These are phyloP conservation scores for Curvularia sp. DNA, from an alignment of 2,329 filamentous ascomycete genomes.

Conservation along the genomic window DNA sequence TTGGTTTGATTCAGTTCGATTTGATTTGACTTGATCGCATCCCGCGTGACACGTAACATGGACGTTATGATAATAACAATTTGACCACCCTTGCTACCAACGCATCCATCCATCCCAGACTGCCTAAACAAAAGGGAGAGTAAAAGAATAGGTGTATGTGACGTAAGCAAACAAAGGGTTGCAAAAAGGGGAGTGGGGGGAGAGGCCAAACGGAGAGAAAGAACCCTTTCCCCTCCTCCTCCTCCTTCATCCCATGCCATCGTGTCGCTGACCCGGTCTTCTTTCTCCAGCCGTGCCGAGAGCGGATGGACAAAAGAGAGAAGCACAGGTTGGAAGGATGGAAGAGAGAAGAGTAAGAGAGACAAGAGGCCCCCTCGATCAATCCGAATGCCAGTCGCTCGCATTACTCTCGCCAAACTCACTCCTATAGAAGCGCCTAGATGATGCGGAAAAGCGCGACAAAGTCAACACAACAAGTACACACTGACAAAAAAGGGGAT, in stretches of 20 bases:
- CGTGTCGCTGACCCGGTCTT: neutral
- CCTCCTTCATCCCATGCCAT: neutral
- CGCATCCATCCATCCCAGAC: neutral
- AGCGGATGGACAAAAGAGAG: neutral
- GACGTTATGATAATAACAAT: neutral
- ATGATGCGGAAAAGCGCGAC: conserved; percentile 1
- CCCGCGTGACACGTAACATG: neutral
- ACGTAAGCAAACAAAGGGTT: neutral
- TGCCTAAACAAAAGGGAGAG: neutral
- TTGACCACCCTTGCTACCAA: neutral
- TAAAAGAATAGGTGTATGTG: neutral
- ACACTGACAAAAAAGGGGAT: neutral
- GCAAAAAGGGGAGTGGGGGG: neutral
- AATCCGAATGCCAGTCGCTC: conserved; percentile 33
- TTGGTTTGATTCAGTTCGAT: no score
- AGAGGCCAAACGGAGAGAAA: neutral
- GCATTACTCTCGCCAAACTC: conserved; percentile 34
- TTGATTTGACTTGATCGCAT: neutral
- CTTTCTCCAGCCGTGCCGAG: neutral
- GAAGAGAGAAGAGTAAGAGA: neutral
- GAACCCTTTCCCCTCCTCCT: neutral
- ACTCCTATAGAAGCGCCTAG: conserved; percentile 21
- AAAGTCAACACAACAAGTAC: conserved; percentile 13
- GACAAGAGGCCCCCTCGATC: conserved; percentile 1
- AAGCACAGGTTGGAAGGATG: neutral